Conservation (phyloP, 805 yeast genomes). For the Sugiyamaella smithiae region DNA sequence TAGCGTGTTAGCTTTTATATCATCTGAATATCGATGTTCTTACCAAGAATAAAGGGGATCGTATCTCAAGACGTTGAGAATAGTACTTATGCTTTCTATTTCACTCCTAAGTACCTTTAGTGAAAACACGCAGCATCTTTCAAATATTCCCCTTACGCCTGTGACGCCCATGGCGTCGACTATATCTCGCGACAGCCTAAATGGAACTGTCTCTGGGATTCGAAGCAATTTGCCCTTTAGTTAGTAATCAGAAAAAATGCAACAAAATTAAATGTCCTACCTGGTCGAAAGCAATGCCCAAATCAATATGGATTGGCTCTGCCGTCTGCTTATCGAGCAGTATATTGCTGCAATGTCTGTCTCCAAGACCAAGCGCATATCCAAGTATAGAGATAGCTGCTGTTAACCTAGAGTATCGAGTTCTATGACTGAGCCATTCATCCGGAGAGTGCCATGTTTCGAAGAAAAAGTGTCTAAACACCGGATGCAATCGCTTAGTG, state of each 20-base stretch:
- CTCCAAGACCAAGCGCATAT: constrained; percentile 86
- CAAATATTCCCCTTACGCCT: constrained; percentile 78
- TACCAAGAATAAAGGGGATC: constrained; percentile 92
- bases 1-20: constrained; percentile 11
- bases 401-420: constrained; percentile 67
- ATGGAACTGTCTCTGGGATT: constrained; percentile 92
- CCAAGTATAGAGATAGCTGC: constrained; percentile 89
- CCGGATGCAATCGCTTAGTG: constrained; percentile 56
- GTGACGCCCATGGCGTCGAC: constrained; percentile 90
- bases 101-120: constrained; percentile 64
- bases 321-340: constrained; percentile 78
- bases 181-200: constrained; percentile 82
- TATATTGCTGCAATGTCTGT: constrained; percentile 89
- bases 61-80: constrained; percentile 80
- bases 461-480: constrained; percentile 66
- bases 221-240: constrained; percentile 63
- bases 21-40: no score
- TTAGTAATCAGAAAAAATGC: neutral
- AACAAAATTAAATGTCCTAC: constrained; percentile 1
- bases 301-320: constrained; percentile 92
- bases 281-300: constrained; percentile 96
- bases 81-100: constrained; percentile 68
- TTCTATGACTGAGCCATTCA: constrained; percentile 68
- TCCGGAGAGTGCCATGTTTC: constrained; percentile 63
- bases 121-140: constrained; percentile 69